Evolutionary conservation across 441 rosid genomes (phyloP).

Genomic region (Populus tomentosa): DNA sequence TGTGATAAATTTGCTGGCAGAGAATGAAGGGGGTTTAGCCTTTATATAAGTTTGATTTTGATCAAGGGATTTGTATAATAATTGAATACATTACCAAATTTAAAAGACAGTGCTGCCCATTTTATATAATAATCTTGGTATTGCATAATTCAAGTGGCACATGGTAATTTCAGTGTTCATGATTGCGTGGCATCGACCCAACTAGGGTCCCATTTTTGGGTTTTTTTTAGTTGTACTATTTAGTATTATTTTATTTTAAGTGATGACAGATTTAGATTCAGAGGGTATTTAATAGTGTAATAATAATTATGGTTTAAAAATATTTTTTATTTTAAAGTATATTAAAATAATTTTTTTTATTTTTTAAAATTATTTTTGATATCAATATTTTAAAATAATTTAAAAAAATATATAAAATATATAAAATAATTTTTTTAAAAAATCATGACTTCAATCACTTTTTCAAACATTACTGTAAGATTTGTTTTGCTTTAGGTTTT

Average conservation of each 20-base stretch:
- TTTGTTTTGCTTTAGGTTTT: too few species aligned
- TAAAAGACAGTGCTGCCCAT: conserved; percentile 19
- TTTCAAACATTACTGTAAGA: too few species aligned
- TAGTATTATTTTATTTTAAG: not conserved
- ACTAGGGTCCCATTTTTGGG: not conserved
- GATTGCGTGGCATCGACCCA: conserved; percentile 27
- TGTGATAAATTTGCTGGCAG: conserved; percentile 10
- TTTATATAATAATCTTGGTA: not conserved
- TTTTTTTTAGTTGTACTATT: not conserved
- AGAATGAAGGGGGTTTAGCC: conserved; percentile 5
- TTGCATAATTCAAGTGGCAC: not conserved
- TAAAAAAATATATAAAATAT: too few species aligned
- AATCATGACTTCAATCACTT: too few species aligned
- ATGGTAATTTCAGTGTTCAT: conserved; percentile 14
- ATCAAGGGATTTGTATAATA: not conserved
- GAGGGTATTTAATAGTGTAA: fast-evolving
- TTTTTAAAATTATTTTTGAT: too few species aligned
- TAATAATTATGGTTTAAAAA: too few species aligned
- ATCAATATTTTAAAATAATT: too few species aligned
- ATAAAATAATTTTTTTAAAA: too few species aligned
- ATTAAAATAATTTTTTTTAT: too few species aligned
- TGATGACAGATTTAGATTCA: too few species aligned
- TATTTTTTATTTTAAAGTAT: too few species aligned
- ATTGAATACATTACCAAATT: not conserved
- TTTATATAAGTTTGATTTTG: conserved; percentile 30